Evolutionary conservation across 2,329 filamentous ascomycete species (phyloP).

Genomic region (Domatiomyces catenatus): DNA sequence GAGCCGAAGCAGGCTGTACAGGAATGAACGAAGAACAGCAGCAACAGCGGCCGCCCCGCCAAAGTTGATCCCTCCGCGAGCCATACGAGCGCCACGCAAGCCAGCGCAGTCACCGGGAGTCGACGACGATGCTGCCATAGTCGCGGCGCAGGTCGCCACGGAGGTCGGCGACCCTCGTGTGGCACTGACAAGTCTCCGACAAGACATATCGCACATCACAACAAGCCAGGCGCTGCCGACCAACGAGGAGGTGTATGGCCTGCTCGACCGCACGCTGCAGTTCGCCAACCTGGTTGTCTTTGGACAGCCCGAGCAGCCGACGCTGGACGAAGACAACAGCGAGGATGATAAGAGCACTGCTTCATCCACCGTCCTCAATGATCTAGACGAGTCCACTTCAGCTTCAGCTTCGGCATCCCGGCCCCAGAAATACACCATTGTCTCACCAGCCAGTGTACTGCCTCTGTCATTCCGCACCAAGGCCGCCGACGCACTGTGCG

Average conservation of each 20-base stretch:
- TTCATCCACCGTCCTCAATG: conserved; percentile 25
- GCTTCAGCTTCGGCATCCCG: conserved; percentile 11
- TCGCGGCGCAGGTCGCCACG: not conserved
- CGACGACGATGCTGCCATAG: not conserved
- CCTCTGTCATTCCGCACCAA: conserved; percentile 22
- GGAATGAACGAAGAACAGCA: not conserved
- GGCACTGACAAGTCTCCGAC: not conserved
- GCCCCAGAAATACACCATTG: conserved; percentile 5
- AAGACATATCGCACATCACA: conserved; percentile 8
- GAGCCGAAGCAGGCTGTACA: not conserved
- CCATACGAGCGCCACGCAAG: not conserved
- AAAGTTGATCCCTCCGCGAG: not conserved
- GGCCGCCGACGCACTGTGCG: conserved; percentile 33
- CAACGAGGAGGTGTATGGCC: conserved; percentile 5
- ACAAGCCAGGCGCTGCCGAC: conserved; percentile 5
- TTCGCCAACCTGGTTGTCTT: conserved; percentile 11
- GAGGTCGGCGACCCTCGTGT: not conserved
- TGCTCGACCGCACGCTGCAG: conserved; percentile 6
- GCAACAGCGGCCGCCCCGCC: not conserved
- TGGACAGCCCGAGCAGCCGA: conserved; percentile 7
- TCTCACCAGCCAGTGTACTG: conserved; percentile 14
- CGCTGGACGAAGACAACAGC: conserved; percentile 11
- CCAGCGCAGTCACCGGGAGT: conserved; percentile 4
- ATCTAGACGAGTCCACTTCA: conserved; percentile 25
- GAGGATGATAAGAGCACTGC: conserved; percentile 20